Base-by-base conservation (phyloP, 768 basidiomycete genomes). In the Scleroderma citrinum region DNA sequence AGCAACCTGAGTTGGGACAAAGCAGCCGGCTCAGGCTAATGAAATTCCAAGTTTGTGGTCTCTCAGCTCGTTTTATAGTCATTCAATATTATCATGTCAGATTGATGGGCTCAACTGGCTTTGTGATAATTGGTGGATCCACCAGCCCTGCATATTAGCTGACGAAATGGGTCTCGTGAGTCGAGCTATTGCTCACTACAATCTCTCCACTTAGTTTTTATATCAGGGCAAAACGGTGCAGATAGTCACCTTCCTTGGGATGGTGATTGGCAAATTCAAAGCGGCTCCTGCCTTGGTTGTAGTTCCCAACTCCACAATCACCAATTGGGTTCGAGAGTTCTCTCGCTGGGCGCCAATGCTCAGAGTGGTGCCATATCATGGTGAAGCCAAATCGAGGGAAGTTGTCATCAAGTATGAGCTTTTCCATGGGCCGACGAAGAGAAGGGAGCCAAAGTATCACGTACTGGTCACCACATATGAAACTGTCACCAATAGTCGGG, bases 141-240 rank as follows among this genome's bases (percentile, higher is more conserved):
- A 73, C 37, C 91, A 91, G 53, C 80, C 82, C 37, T 91, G 85
- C 53, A 94, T 94, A 54, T 77, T 98, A 19, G 95, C 96, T 3
- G 96, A 99, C 62, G 96, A 98, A 66, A 98, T 99, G 96, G 93
- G 93, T 50, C 69, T 93, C 63, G 92, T 90, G 64, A 45, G 73
- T 61, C 23, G 16, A 23, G 20, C 36, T 34, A 41, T 20, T 50
- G 30, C 10, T 3, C 32, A 23, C 30, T 20, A 17, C 35, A 47
- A 29, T 17, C 13, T 40, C 3, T 61, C 55, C 31, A 29, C 46
- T 21, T 55, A 26, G 41, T 48, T 46, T 13, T 19, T 20, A 40
- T 50, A 34, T 19, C 52, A 92, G 85, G 88, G 90, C 0, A 92
- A 91, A 73, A 98, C 94, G 0, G 89, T 97, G 2, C 94, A 96